A percentile compares a stretch with the other conserved stretches of the same genome.
Conservation (phyloP, 1,284 basidiomycete genomes). For the Marasmius fiardii region DNA sequence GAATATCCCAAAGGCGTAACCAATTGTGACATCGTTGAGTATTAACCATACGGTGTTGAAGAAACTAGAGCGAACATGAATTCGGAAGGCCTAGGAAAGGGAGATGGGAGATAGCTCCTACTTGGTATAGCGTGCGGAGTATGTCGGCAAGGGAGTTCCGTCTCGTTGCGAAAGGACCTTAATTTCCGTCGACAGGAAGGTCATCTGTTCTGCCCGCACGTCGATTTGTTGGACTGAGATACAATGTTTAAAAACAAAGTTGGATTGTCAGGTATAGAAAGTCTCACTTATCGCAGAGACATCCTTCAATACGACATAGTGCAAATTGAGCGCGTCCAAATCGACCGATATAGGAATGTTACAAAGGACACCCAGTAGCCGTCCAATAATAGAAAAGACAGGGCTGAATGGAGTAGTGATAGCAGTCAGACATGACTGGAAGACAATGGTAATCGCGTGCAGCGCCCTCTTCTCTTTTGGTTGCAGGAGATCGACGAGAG, state of each 20-base stretch:
- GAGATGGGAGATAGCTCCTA: slow-evolving; percentile 27
- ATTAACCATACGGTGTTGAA: slow-evolving; percentile 92
- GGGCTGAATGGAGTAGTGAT: not conserved
- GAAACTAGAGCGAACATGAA: slow-evolving; percentile 49
- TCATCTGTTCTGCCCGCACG: slow-evolving; percentile 40
- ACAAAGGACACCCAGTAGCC: slow-evolving; percentile 2
- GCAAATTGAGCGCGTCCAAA: not conserved
- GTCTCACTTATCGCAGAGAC: slow-evolving; percentile 32
- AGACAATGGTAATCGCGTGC: not conserved
- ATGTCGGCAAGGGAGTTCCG: slow-evolving; percentile 27
- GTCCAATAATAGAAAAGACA: not conserved
- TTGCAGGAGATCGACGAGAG: slow-evolving; percentile 14
- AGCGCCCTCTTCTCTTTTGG: slow-evolving; percentile 6
- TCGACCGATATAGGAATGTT: slow-evolving; percentile 5
- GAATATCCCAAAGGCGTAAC: slow-evolving; percentile 67
- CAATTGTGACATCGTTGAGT: slow-evolving; percentile 86
- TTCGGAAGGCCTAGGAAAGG: slow-evolving; percentile 2
- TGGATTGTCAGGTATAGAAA: not conserved
- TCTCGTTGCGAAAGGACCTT: slow-evolving; percentile 28
- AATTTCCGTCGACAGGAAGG: slow-evolving; percentile 37
- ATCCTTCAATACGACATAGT: slow-evolving; percentile 28
- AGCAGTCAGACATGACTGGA: not conserved
- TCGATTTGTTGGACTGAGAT: slow-evolving; percentile 46
- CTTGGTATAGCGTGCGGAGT: slow-evolving; percentile 58
- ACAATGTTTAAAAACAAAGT: not conserved